Conservation (phyloP, 768 basidiomycete species). For the Steccherinum ochraceum region DNA sequence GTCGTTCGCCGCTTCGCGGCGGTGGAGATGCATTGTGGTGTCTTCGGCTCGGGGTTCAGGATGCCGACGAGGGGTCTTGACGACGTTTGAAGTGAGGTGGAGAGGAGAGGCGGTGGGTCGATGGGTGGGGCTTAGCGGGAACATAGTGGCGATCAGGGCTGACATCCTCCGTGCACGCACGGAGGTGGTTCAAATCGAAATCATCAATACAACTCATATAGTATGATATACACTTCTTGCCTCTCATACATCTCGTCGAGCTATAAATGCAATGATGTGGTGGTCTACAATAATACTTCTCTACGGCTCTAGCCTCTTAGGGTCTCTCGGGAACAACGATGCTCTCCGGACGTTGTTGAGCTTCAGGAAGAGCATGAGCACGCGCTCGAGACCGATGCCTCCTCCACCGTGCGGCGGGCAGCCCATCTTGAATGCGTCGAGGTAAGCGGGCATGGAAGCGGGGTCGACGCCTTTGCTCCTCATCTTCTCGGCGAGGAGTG, state of each 20-base stretch:
- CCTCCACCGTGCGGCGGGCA: conserved; percentile 97
- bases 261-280: too few relatives aligned
- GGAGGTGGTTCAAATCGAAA: not conserved
- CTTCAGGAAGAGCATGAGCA: conserved; percentile 96
- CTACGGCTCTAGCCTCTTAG: conserved; percentile 87
- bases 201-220: not conserved
- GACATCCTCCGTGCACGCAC: too few relatives aligned
- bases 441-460: conserved; percentile 83
- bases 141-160: too few relatives aligned
- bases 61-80: not conserved
- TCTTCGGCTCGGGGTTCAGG: too few relatives aligned
- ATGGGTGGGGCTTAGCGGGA: too few relatives aligned
- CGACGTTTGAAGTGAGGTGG: not conserved
- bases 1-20: not conserved
- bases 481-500: conserved; percentile 81
- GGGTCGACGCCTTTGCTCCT: conserved; percentile 83
- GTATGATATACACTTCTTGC: not conserved
- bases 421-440: conserved; percentile 93
- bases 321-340: conserved; percentile 94
- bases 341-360: conserved; percentile 92
- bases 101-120: too few relatives aligned
- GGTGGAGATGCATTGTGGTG: conserved; percentile 8
- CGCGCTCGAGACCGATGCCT: conserved; percentile 91
- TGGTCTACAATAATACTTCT: not conserved
- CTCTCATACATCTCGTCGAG: not conserved